Evolutionary conservation across 148 eudicot genomes (phyloP).

Genomic region (Camellia lanceoleosa): DNA sequence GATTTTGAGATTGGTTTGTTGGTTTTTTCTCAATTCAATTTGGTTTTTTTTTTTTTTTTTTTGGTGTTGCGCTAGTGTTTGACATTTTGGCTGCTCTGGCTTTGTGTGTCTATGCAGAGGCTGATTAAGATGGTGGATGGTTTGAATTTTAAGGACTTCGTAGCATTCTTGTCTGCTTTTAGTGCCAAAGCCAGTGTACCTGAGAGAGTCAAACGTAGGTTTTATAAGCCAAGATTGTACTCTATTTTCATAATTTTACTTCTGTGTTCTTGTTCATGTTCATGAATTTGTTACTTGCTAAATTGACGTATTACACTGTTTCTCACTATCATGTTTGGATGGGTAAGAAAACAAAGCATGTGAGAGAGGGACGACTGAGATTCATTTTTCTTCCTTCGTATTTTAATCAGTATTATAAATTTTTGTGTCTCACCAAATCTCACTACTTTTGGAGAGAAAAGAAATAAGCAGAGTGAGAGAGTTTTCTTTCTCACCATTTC

Average conservation of each 20-base stretch:
- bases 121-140: constrained; percentile 95
- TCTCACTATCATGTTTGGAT: too few species aligned
- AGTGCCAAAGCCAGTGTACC: constrained; percentile 70
- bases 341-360: too few species aligned
- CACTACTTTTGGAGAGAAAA: constrained; percentile 26
- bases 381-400: too few species aligned
- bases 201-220: constrained; percentile 77
- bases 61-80: constrained; percentile 4
- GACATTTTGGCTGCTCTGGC: constrained; percentile 12
- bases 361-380: too few species aligned
- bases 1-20: neutral
- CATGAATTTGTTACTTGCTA: neutral
- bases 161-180: constrained; percentile 82
- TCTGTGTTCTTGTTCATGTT: neutral
- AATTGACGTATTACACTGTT: neutral
- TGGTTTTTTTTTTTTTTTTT: neutral
- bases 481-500: too few species aligned
- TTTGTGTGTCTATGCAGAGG: constrained; percentile 52
- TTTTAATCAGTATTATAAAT: too few species aligned
- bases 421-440: too few species aligned
- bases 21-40: neutral
- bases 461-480: too few species aligned
- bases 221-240: neutral
- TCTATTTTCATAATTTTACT: neutral
- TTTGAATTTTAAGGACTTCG: constrained; percentile 57